Base-by-base conservation (phyloP, 805 yeast genomes). In the Sugiyamaella marilandica region DNA sequence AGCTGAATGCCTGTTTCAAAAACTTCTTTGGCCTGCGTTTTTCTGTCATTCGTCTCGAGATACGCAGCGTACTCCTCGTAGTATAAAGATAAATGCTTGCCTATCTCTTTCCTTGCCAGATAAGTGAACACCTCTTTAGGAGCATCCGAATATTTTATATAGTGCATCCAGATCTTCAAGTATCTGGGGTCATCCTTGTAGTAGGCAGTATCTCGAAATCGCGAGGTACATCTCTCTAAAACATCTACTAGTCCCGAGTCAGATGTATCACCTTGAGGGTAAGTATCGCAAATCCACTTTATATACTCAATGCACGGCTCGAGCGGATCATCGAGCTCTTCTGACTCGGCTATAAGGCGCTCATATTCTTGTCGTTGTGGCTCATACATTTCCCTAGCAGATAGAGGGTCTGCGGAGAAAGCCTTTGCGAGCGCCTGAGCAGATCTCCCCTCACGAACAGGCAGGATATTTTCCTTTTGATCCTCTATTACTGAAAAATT, bases 181-280 rank as follows among this genome's bases (percentile, higher is more conserved):
- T 86, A 90, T 46, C 97, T 70, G 1, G 92, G 82, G 65, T 92
- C 97, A 65, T 91, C 85, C 54, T 82, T 83, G 65, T 90, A 92
- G 55, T 80, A 81, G 0, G 69, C 69, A 32, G 76, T 78, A 59
- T 85, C 87, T 60, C 82, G 74, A 63, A 88, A 87, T 55, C 74
- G 75, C 37, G 81, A 77, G 0, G 95, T 83, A 59, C 94, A 85
- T 45, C 84, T 71, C 63, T 88, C 95, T 33, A 91, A 70, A 10
- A 87, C 64, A 13, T 68, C 71, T 2, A 89, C 67, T 47, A 89
- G 71, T 0, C 89, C 90, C 57, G 87, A 83, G 45, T 83, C 84
- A 3, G 75, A 72, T 2, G 75, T 73, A 0, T 77, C 81, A 2
- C 81, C 95, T 37, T 82, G 81, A 0, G 91, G 87, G 61, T 69